Base-by-base conservation (phyloP, 2,329 filamentous ascomycete species). In the Stagonosporopsis cucurbitacearum region DNA sequence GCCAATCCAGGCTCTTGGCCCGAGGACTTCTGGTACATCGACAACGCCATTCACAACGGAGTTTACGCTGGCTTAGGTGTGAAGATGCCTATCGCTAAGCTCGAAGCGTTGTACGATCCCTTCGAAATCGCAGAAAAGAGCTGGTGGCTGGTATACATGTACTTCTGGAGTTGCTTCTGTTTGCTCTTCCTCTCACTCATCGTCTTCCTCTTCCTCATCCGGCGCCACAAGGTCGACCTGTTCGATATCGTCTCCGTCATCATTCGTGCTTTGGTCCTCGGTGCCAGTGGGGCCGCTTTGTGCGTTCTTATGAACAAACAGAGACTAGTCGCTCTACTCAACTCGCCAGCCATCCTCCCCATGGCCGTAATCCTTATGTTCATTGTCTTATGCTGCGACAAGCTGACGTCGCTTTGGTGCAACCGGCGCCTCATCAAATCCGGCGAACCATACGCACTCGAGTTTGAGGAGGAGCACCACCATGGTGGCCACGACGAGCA, bases 221-320 rank as follows among this genome's bases (percentile, higher is more conserved):
- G 75, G 7, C 64, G 68, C n/a, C 69, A 75, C 61, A 74, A 72
- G 42, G 67, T 69, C 51, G 76, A 79, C 54, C 48, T 74, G 13
- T 78, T 75, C 63, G 77, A 79, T 59, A 74, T 68, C 53, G 70
- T 74, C 15, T 73, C 73, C 20, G 62, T 78, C 47, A 66, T 72
- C 30, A 44, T 66, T 11, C 71, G 74, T 19, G 54, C 68, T 26
- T 45, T 69, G 9, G 64, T 69, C 2, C 57, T 73, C 1, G 58
- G 59, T 4, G 63, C 69, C 15, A 70, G 75, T 17, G 62, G 50
- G 6, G 58, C 63, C 0, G 59, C 77, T 51, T 57, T 77, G n/a
- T 71, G 60, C 6, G 45, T 76, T 19, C 65, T 69, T 39, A 58
- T 65, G 22, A 64, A 68, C 50, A 56, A 64, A 13, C 36, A 57